These are phyloP conservation scores for Fallopia convolvulus DNA, from an alignment of 148 eudicot species.

Conservation along the genomic window DNA sequence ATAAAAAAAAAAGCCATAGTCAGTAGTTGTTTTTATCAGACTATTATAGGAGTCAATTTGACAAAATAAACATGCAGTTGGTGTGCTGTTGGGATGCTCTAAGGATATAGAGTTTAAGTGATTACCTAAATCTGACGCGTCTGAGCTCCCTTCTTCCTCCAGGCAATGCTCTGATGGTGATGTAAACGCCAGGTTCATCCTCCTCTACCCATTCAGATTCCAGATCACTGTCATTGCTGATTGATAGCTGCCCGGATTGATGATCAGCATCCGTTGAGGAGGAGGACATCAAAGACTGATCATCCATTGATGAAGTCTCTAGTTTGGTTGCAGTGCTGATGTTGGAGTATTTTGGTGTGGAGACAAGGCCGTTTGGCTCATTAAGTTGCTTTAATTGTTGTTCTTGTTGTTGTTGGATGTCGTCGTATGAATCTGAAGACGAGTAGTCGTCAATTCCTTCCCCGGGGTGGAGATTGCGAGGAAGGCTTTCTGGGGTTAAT, in stretches of 20 bases:
- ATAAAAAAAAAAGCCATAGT: no score
- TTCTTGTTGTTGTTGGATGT: slow-evolving; percentile 16
- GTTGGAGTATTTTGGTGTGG: slow-evolving; percentile 83
- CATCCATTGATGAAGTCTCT: slow-evolving; percentile 72
- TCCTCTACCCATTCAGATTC: slow-evolving; percentile 97
- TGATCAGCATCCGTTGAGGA: slow-evolving; percentile 82
- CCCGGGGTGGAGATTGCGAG: slow-evolving; percentile 54
- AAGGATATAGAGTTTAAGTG: background rate
- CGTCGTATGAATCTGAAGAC: slow-evolving; percentile 80
- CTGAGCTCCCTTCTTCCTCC: slow-evolving; percentile 84
- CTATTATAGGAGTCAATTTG: no score
- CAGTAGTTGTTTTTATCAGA: no score
- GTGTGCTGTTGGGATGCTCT: background rate
- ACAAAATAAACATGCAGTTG: no score
- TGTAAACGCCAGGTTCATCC: slow-evolving; percentile 95
- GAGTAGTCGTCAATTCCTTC: slow-evolving; percentile 54
- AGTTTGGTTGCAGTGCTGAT: slow-evolving; percentile 72
- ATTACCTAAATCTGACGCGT: slow-evolving; percentile 97
- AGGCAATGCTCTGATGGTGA: slow-evolving; percentile 81
- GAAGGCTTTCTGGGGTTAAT: slow-evolving; percentile 59
- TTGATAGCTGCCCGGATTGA: slow-evolving; percentile 65
- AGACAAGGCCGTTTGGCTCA: slow-evolving; percentile 50
- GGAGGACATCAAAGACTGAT: slow-evolving; percentile 51
- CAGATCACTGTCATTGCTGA: slow-evolving; percentile 81
- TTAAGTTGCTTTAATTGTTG: slow-evolving; percentile 37